These are phyloP conservation scores for Spirogloea muscicola DNA, from an alignment of 139 green algal species.

Conservation along the genomic window DNA sequence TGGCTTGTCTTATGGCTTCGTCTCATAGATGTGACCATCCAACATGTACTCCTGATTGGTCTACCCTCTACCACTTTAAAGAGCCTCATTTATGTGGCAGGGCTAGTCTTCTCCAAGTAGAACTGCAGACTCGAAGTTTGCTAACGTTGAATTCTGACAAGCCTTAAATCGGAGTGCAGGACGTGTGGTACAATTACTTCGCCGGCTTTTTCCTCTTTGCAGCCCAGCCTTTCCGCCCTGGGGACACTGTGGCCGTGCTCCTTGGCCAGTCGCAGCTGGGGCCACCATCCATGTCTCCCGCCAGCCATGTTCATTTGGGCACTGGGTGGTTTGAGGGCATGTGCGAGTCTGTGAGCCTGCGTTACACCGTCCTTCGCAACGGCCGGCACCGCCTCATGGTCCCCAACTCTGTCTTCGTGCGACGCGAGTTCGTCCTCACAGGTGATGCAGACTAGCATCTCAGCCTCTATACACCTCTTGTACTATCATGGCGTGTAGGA, in stretches of 20 bases:
- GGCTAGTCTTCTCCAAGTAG: too few relatives aligned
- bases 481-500: too few relatives aligned
- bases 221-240: constrained; percentile 37
- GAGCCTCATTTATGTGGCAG: too few relatives aligned
- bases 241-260: constrained; percentile 25
- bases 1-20: too few relatives aligned
- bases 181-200: constrained; percentile 45
- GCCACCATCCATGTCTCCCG: constrained; percentile 12
- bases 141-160: too few relatives aligned
- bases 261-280: not conserved
- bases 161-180: constrained; percentile 27
- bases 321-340: constrained; percentile 38
- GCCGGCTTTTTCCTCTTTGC: constrained; percentile 45
- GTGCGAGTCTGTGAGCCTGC: constrained; percentile 41
- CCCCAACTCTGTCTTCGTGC: constrained; percentile 41
- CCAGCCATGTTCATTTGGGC: not conserved
- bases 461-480: too few relatives aligned
- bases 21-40: too few relatives aligned
- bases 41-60: too few relatives aligned
- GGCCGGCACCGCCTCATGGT: constrained; percentile 31
- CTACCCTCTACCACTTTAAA: too few relatives aligned
- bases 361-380: constrained; percentile 35
- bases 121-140: too few relatives aligned
- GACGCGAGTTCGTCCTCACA: constrained; percentile 25
- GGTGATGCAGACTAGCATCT: too few relatives aligned